Evolutionary conservation across 2,329 filamentous ascomycete species (phyloP).

Genomic region (Fusarium sp.): DNA sequence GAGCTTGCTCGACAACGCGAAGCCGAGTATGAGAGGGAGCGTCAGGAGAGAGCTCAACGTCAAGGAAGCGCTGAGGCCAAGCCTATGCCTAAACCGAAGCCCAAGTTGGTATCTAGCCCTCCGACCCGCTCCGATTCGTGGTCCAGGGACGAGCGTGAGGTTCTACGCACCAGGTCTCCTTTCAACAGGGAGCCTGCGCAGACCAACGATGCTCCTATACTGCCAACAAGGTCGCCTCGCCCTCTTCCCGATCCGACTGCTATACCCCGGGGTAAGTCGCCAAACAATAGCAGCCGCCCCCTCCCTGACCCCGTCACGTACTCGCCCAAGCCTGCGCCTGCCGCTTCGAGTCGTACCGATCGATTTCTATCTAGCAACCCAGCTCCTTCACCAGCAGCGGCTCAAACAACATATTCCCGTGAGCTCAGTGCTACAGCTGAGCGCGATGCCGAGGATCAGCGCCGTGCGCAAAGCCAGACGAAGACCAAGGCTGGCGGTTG

Average conservation of each 20-base stretch:
- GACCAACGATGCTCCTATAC: slow-evolving; percentile 45
- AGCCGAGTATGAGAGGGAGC: slow-evolving; percentile 72
- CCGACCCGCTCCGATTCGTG: slow-evolving; percentile 73
- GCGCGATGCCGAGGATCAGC: slow-evolving; percentile 73
- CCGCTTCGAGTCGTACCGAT: slow-evolving; percentile 67
- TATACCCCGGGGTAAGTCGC: slow-evolving; percentile 29
- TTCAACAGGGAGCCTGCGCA: slow-evolving; percentile 57
- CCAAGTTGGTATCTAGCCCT: slow-evolving; percentile 56
- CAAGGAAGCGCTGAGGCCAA: slow-evolving; percentile 27
- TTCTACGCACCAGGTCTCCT: slow-evolving; percentile 69
- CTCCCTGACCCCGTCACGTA: slow-evolving; percentile 44
- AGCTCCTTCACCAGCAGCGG: slow-evolving; percentile 59
- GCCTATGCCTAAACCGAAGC: slow-evolving; percentile 44
- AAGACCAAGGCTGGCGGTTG: slow-evolving; percentile 75
- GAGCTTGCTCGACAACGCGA: slow-evolving; percentile 75
- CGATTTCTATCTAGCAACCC: slow-evolving; percentile 71
- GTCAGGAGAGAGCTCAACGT: slow-evolving; percentile 64
- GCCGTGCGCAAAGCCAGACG: slow-evolving; percentile 70
- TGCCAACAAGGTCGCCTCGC: slow-evolving; percentile 57
- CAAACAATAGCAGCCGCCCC: slow-evolving; percentile 34
- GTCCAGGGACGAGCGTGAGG: slow-evolving; percentile 75
- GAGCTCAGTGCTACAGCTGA: slow-evolving; percentile 72
- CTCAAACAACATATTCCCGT: slow-evolving; percentile 68
- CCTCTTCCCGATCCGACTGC: slow-evolving; percentile 67
- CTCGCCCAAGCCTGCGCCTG: slow-evolving; percentile 39